A percentile compares a stretch with the other conserved stretches of the same genome.
phyloP scores from a whole-genome alignment of 768 basidiomycete genomes.

The Lactifluus rugatus region DNA sequence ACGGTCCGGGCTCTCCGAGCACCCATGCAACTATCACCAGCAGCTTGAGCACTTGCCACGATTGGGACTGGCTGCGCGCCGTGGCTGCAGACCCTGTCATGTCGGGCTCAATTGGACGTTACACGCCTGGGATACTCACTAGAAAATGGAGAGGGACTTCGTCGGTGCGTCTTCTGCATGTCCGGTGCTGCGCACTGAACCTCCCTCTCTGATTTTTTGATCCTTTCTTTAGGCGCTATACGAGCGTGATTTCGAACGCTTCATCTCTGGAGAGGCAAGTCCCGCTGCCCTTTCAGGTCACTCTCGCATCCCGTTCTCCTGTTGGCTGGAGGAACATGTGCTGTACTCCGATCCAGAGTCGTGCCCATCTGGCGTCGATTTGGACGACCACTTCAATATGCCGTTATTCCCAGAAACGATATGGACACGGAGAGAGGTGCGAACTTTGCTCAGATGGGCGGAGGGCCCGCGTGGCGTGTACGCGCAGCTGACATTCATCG shows the following conservation, averaged over 20 bases:
- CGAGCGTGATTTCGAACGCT: neutral
- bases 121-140: conserved; percentile 5
- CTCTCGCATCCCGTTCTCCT: conserved; percentile 9
- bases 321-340: conserved; percentile 15
- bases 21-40: neutral
- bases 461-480: neutral
- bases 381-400: neutral
- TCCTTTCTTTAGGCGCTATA: neutral
- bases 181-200: neutral
- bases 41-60: neutral
- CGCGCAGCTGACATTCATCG: neutral
- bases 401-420: neutral
- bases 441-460: neutral
- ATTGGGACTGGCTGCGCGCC: conserved; percentile 11
- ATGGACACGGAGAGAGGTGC: conserved; percentile 12
- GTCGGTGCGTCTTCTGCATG: conserved; percentile 10
- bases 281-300: neutral
- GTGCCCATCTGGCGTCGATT: neutral
- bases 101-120: neutral
- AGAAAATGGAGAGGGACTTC: conserved; percentile 11
- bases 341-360: neutral
- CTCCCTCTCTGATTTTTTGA: neutral
- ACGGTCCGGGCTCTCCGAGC: neutral
- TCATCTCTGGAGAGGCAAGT: conserved; percentile 1
- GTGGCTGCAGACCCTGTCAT: neutral